These are phyloP conservation scores for Candida germanica DNA, from an alignment of 805 yeast genomes.

Conservation along the genomic window DNA sequence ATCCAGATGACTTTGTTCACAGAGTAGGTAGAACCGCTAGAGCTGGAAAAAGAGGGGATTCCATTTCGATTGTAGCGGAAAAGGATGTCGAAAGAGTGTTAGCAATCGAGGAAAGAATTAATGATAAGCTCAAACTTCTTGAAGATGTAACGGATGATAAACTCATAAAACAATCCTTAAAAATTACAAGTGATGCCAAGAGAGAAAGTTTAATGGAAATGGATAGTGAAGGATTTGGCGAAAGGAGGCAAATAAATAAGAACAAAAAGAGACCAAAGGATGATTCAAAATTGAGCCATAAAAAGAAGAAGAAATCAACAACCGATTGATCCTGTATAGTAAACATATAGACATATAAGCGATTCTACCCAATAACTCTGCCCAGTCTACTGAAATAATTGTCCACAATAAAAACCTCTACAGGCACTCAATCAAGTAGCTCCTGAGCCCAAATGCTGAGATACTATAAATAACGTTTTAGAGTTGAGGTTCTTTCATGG, in stretches of 20 bases:
- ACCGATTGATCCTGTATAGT: background rate
- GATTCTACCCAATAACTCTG: no score
- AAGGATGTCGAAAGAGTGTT: conserved; percentile 78
- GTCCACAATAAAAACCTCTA: no score
- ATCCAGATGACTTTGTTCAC: conserved; percentile 94
- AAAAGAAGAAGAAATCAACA: conserved; percentile 7
- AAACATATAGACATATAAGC: no score
- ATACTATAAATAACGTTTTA: no score
- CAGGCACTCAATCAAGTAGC: no score
- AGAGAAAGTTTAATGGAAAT: conserved; percentile 89
- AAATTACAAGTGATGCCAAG: conserved; percentile 73
- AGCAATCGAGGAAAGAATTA: conserved; percentile 83
- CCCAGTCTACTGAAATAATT: no score
- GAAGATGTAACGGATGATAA: conserved; percentile 69
- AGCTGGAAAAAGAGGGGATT: conserved; percentile 88
- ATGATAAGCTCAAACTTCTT: conserved; percentile 74
- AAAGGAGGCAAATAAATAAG: conserved; percentile 53
- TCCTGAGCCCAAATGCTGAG: no score
- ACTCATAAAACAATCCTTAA: conserved; percentile 70
- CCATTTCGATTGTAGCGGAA: conserved; percentile 80
- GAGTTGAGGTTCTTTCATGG: no score
- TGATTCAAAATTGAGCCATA: conserved; percentile 3
- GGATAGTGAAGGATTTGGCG: conserved; percentile 90
- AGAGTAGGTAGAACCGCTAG: conserved; percentile 99
- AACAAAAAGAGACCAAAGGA: conserved; percentile 23